These are phyloP conservation scores for Hortiboletus campestris DNA, from an alignment of 768 basidiomycete genomes.

Conservation along the genomic window DNA sequence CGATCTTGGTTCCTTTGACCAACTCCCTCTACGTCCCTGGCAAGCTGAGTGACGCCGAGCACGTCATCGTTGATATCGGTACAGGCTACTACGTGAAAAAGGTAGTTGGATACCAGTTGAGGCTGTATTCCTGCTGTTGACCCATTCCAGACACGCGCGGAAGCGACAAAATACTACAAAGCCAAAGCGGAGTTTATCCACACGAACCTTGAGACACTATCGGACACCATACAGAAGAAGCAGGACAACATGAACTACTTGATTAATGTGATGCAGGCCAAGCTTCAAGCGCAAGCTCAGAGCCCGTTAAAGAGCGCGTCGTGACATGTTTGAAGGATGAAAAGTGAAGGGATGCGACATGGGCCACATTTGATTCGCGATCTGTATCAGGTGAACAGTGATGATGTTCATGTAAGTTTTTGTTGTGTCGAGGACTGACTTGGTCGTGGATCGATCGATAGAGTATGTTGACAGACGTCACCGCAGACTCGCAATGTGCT, in stretches of 20 bases:
- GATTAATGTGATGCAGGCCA: constrained; percentile 68
- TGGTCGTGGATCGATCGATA: background rate
- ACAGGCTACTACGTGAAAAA: constrained; percentile 97
- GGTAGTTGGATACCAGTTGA: constrained; percentile 41
- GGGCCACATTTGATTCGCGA: background rate
- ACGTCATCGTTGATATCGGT: constrained; percentile 93
- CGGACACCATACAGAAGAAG: constrained; percentile 88
- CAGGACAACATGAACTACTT: constrained; percentile 84
- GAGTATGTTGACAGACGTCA: background rate
- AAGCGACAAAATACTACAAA: constrained; percentile 81
- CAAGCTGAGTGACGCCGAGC: constrained; percentile 74
- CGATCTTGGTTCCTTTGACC: constrained; percentile 88
- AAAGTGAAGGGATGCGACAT: background rate
- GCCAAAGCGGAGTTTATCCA: constrained; percentile 80
- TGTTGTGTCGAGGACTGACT: background rate
- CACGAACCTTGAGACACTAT: constrained; percentile 79
- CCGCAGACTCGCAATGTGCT: background rate
- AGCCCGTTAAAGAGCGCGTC: constrained; percentile 21
- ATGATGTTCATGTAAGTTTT: background rate
- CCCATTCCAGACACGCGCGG: constrained; percentile 63
- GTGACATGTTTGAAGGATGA: constrained; percentile 9
- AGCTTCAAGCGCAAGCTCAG: constrained; percentile 36
- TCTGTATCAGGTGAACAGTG: background rate
- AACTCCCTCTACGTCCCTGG: constrained; percentile 96
- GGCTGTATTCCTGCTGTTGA: background rate